Conservation (phyloP, 306 rosid genomes). For the Senna tora region DNA sequence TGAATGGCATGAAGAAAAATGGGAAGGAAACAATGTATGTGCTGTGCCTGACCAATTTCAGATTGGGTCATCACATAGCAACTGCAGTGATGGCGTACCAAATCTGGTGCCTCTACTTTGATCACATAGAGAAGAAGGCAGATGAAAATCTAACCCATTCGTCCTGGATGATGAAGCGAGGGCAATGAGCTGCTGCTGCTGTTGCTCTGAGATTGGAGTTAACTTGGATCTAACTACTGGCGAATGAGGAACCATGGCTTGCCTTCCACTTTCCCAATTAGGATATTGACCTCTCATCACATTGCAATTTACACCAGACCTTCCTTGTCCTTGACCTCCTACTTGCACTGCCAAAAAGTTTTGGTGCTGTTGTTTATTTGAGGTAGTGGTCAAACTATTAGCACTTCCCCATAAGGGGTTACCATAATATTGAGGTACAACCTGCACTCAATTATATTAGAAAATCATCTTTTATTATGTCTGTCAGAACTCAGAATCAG, state of each 20-base stretch:
- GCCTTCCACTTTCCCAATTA: constrained; percentile 59
- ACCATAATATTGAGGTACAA: constrained; percentile 52
- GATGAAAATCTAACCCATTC: constrained; percentile 46
- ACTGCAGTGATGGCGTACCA: constrained; percentile 39
- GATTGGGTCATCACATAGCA: constrained; percentile 52
- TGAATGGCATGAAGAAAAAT: background rate
- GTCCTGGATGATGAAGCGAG: constrained; percentile 41
- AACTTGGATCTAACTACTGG: constrained; percentile 48
- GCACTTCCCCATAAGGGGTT: constrained; percentile 43
- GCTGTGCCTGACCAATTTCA: background rate
- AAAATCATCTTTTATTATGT: too few species aligned
- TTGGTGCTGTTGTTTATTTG: constrained; percentile 50
- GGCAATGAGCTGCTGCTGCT: constrained; percentile 55
- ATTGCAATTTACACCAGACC: constrained; percentile 44
- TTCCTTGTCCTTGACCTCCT: constrained; percentile 48
- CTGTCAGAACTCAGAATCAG: too few species aligned
- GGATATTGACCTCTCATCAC: constrained; percentile 45
- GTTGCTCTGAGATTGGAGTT: constrained; percentile 47
- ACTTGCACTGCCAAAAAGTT: constrained; percentile 56
- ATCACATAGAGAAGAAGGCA: constrained; percentile 47
- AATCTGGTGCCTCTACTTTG: constrained; percentile 44
- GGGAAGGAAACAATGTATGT: background rate
- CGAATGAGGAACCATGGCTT: constrained; percentile 39
- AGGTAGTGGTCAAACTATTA: constrained; percentile 36
- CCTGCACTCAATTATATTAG: constrained; percentile 42